A percentile compares a stretch with the other conserved stretches of the same genome.
phyloP scores from a whole-genome alignment of 2,329 filamentous ascomycete species.

The Neocucurbitaria cava region DNA sequence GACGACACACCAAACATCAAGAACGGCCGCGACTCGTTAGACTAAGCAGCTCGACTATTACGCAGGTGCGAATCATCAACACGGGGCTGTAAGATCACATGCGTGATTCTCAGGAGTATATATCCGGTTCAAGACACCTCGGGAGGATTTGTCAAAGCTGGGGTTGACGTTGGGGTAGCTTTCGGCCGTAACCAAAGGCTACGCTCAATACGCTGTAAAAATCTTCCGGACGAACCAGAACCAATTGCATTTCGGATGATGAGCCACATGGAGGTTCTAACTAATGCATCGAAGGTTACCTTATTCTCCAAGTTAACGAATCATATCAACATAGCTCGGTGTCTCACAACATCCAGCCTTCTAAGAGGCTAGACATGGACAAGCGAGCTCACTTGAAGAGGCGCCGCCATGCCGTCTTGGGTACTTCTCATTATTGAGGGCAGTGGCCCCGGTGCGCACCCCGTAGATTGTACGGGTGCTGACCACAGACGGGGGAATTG shows the following conservation, averaged over 20 bases:
- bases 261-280: neutral
- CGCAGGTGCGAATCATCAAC: conserved; percentile 1
- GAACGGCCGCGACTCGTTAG: neutral
- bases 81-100: neutral
- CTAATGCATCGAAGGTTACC: neutral
- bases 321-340: neutral
- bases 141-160: neutral
- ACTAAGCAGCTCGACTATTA: conserved; percentile 1
- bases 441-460: neutral
- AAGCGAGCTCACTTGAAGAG: conserved; percentile 22
- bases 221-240: neutral
- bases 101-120: neutral
- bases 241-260: neutral
- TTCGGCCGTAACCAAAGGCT: conserved; percentile 5
- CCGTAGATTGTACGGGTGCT: neutral
- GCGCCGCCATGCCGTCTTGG: conserved; percentile 10
- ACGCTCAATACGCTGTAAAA: neutral
- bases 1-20: neutral
- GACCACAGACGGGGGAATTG: conserved; percentile 3
- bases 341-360: neutral
- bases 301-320: neutral
- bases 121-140: neutral
- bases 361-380: conserved; percentile 10
- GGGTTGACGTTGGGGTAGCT: neutral
- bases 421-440: neutral